Base-by-base conservation (phyloP, 805 yeast species). In the Priceomyces carsonii region DNA sequence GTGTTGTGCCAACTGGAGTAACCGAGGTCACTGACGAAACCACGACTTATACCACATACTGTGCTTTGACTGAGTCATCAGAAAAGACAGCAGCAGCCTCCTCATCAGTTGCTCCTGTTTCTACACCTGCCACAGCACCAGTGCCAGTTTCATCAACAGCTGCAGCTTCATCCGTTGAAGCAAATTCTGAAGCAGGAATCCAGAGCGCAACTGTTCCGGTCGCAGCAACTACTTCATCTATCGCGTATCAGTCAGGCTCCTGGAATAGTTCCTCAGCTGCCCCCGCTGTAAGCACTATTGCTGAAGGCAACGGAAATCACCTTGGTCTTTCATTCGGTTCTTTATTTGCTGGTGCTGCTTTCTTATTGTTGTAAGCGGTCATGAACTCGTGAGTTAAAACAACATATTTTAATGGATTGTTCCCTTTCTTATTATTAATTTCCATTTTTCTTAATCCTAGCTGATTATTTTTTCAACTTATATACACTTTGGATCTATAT, bases 291-390 rank as follows among this genome's bases (percentile, higher is more conserved):
- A 25, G 23, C 27, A 25, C 28, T 25, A 24, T 26, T 18, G 25
- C 10, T 18, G 37, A 34, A 19, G 37, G 32, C 17, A 29, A 16
- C 24, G 37, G 24, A 5, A 34, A 25, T 26, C 17, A n/a, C 19
- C 20, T 26, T 20, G 32, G 18, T 14, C 17, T 26, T 17, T 34
- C 37, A 14, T 25, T 34, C 18, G 37, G 37, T 26, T 26, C 37
- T 7, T 18, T 34, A 19, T 18, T 34, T 8, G 37, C 37, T 13
- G 37, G 37, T 34, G 37, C 37, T n/a, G 37, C 32, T 17, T 18
- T 34, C 22, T 27, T 34, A 5, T 34, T 34, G 37, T 34, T 34
- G 25, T 34, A 21, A 34, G n/a, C n/a, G n/a, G n/a, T n/a, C n/a
- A n/a, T n/a, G n/a, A n/a, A n/a, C n/a, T n/a, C n/a, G n/a, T n/a